These are phyloP conservation scores for Cerioporus squamosus DNA, from an alignment of 1,284 basidiomycete species.

Conservation along the genomic window DNA sequence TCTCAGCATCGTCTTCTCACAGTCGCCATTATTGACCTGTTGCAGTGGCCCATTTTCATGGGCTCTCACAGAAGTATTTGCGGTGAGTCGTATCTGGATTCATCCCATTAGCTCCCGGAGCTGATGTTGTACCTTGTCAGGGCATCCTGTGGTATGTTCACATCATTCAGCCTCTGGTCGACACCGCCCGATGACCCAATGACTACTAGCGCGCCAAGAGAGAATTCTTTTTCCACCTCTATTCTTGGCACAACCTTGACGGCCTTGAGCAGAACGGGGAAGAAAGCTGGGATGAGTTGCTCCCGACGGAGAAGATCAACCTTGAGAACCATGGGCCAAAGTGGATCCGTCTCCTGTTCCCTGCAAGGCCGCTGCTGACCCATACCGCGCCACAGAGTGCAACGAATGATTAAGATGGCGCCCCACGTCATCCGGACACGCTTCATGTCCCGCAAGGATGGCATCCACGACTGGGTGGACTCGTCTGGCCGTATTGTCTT, in stretches of 20 bases:
- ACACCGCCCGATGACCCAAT: not conserved
- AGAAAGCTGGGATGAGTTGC: slow-evolving; percentile 28
- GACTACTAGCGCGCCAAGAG: slow-evolving; percentile 18
- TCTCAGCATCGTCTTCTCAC: not conserved
- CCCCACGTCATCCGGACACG: slow-evolving; percentile 37
- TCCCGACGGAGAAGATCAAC: slow-evolving; percentile 21
- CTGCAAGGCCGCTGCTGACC: not conserved
- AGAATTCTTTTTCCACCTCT: slow-evolving; percentile 28
- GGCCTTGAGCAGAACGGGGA: slow-evolving; percentile 17
- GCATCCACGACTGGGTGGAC: slow-evolving; percentile 62
- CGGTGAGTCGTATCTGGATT: slow-evolving; percentile 19
- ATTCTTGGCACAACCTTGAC: slow-evolving; percentile 23
- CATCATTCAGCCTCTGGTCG: not conserved
- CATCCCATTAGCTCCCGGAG: not conserved
- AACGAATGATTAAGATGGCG: slow-evolving; percentile 45
- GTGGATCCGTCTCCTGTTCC: slow-evolving; percentile 9
- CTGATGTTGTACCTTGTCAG: slow-evolving; percentile 9
- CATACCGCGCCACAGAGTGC: slow-evolving; percentile 39
- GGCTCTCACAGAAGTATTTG: slow-evolving; percentile 25
- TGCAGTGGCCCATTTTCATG: slow-evolving; percentile 29
- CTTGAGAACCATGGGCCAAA: slow-evolving; percentile 15
- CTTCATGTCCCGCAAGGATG: slow-evolving; percentile 36
- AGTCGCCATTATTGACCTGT: not conserved
- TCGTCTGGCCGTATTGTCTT: slow-evolving; percentile 45
- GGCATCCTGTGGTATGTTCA: slow-evolving; percentile 30